These are phyloP conservation scores for Magnaporthiopsis rhizophila DNA, from an alignment of 2,329 filamentous ascomycete genomes.

Conservation along the genomic window DNA sequence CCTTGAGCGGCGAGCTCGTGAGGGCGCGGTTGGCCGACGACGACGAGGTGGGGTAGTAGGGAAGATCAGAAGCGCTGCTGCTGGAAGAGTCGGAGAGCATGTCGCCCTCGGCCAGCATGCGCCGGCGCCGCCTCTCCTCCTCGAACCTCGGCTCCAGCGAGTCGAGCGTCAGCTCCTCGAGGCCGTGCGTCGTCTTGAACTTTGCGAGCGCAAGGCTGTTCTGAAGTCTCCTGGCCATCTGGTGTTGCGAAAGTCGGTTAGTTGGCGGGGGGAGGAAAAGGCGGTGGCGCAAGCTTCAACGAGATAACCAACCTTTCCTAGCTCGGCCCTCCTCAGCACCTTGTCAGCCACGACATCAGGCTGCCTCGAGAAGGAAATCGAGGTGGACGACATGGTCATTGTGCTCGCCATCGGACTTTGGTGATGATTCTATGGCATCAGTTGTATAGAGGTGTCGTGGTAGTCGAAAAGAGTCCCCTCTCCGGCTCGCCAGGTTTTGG, in stretches of 20 bases:
- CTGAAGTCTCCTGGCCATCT: conserved; percentile 92
- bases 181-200: conserved; percentile 94
- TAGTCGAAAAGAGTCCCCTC: neutral
- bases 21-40: conserved; percentile 49
- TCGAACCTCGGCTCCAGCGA: conserved; percentile 79
- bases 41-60: conserved; percentile 33
- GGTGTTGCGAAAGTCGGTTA: conserved; percentile 12
- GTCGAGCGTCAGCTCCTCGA: conserved; percentile 82
- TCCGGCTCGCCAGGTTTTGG: neutral
- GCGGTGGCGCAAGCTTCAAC: conserved; percentile 1
- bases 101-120: conserved; percentile 62
- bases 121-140: conserved; percentile 66
- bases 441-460: neutral
- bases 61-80: conserved; percentile 71
- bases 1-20: conserved; percentile 77
- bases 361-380: conserved; percentile 46
- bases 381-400: conserved; percentile 49
- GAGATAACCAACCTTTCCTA: conserved; percentile 56
- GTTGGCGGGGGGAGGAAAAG: neutral
- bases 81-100: conserved; percentile 73
- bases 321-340: conserved; percentile 64
- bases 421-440: neutral
- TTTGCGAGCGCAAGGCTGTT: conserved; percentile 91
- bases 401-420: conserved; percentile 17
- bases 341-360: conserved; percentile 58